Evolutionary conservation across 441 rosid genomes (phyloP).

Genomic region (Pelargonium fulgidum): DNA sequence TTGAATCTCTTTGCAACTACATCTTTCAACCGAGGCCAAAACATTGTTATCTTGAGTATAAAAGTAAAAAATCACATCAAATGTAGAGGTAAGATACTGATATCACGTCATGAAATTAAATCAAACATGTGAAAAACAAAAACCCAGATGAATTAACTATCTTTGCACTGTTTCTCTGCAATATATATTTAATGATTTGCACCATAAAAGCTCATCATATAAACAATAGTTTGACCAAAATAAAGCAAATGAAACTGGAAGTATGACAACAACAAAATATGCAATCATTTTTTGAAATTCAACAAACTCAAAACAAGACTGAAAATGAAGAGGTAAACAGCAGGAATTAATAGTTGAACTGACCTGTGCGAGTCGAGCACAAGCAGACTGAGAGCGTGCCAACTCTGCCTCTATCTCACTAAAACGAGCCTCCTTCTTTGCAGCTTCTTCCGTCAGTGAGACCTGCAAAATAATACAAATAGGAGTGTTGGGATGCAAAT

Average conservation of each 20-base stretch:
- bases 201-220: not conserved
- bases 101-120: no score
- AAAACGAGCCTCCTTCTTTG: slow-evolving; percentile 60
- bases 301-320: not conserved
- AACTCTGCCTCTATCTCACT: slow-evolving; percentile 64
- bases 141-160: not conserved
- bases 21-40: not conserved
- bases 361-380: slow-evolving; percentile 79
- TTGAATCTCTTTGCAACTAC: not conserved
- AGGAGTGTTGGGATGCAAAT: not conserved
- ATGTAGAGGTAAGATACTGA: no score
- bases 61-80: no score
- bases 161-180: not conserved
- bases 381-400: slow-evolving; percentile 52
- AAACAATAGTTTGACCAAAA: no score
- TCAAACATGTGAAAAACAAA: no score
- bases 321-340: not conserved
- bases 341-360: slow-evolving; percentile 1
- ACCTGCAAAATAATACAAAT: slow-evolving; percentile 33
- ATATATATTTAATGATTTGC: not conserved
- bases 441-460: slow-evolving; percentile 51
- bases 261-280: not conserved
- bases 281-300: not conserved
- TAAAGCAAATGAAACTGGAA: not conserved
- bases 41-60: no score